Evolutionary conservation across 2,329 filamentous ascomycete species (phyloP).

Genomic region (Trichophyton schoenleinii): DNA sequence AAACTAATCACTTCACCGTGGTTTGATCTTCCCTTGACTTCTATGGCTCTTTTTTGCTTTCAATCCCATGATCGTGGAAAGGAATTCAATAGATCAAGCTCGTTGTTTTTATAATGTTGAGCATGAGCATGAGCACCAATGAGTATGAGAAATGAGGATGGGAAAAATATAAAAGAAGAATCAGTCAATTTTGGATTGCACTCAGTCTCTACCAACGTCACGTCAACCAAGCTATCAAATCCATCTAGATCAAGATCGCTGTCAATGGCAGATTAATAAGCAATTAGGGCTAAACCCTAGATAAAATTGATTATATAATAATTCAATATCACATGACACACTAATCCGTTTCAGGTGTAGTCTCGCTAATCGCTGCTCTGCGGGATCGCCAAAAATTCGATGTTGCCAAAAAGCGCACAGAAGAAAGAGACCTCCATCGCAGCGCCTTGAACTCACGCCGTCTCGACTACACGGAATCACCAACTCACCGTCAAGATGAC

Average conservation of each 20-base stretch:
- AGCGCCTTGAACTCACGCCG: conserved; percentile 1
- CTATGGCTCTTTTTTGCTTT: neutral
- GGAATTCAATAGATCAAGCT: conserved; percentile 1
- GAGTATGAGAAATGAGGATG: neutral
- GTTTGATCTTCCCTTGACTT: neutral
- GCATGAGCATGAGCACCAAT: neutral
- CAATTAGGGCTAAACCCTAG: neutral
- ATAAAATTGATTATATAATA: neutral
- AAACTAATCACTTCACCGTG: neutral
- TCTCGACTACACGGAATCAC: neutral
- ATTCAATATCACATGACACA: neutral
- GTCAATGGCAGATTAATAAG: neutral
- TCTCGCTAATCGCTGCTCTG: neutral
- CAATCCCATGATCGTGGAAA: neutral
- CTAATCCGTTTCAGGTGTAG: neutral
- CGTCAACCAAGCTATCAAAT: too few relatives aligned
- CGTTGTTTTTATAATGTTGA: neutral
- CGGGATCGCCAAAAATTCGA: neutral
- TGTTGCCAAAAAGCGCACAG: neutral
- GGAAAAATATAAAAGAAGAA: neutral
- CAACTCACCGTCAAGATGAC: conserved; percentile 45
- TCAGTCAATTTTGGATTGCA: neutral
- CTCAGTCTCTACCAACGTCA: neutral
- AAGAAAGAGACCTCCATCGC: neutral
- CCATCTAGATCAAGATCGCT: neutral